A percentile compares a stretch with the other conserved stretches of the same genome.
phyloP scores from a whole-genome alignment of 129 eudicot species.

The Pittosporum tobira region DNA sequence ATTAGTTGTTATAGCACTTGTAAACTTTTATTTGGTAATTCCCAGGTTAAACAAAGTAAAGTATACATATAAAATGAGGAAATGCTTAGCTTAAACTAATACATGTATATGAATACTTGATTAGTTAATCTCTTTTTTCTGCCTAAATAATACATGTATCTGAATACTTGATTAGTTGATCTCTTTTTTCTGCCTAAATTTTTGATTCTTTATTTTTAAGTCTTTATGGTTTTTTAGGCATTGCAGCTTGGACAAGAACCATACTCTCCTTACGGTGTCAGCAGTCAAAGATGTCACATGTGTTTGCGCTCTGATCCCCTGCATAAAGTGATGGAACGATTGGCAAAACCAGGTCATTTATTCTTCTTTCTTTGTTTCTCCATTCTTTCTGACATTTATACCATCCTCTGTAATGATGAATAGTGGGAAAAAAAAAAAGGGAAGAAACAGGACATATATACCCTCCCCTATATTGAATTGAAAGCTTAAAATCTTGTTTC shows the following conservation, averaged over 20 bases:
- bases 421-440: too few species aligned
- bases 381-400: background rate
- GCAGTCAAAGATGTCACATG: slow-evolving; percentile 77
- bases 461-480: too few species aligned
- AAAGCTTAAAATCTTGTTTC: too few species aligned
- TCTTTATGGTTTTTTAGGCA: slow-evolving; percentile 35
- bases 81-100: too few species aligned
- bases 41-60: background rate
- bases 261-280: slow-evolving; percentile 37
- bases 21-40: background rate
- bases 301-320: slow-evolving; percentile 76
- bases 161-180: too few species aligned
- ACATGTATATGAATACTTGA: too few species aligned
- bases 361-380: background rate
- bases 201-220: background rate
- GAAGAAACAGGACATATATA: too few species aligned
- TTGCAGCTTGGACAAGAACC: slow-evolving; percentile 85
- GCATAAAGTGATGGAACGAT: slow-evolving; percentile 68
- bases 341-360: slow-evolving; percentile 65
- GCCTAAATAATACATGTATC: too few species aligned
- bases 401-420: too few species aligned
- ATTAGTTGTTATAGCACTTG: background rate
- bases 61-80: too few species aligned
- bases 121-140: too few species aligned
- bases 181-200: background rate